Evolutionary conservation across 2,329 filamentous ascomycete genomes (phyloP).

Genomic region (Paraphoma sp.): DNA sequence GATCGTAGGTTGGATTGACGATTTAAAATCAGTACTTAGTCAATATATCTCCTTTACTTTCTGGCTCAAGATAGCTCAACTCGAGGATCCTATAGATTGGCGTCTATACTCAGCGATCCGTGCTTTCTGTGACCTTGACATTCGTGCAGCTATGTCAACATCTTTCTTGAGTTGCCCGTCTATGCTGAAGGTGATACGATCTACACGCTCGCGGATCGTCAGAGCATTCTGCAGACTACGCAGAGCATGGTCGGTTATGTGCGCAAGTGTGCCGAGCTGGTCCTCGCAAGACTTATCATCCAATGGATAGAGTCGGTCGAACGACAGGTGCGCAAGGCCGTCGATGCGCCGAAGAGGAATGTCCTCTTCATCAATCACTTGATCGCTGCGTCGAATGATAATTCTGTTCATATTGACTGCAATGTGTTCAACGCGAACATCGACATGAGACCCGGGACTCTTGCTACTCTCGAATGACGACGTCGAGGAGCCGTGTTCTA

Average conservation of each 20-base stretch:
- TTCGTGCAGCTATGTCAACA: conserved; percentile 1
- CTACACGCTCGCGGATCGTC: conserved; percentile 4
- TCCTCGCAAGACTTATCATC: background rate
- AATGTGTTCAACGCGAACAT: conserved; percentile 5
- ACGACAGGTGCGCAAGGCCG: conserved; percentile 13
- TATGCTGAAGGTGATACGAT: conserved; percentile 1
- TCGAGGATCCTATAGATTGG: background rate
- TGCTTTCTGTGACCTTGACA: background rate
- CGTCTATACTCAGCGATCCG: conserved; percentile 3
- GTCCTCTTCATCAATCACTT: conserved; percentile 7
- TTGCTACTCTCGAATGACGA: background rate
- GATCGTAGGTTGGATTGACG: too few species aligned
- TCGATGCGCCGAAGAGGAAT: conserved; percentile 17
- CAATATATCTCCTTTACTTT: background rate
- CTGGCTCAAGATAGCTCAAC: background rate
- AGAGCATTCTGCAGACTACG: background rate
- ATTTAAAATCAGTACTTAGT: background rate
- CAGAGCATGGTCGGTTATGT: background rate
- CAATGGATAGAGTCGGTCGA: conserved; percentile 13
- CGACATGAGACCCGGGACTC: background rate
- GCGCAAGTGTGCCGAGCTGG: background rate
- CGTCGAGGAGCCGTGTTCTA: background rate
- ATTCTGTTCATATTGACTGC: conserved; percentile 12
- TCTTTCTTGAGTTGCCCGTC: background rate
- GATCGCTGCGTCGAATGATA: conserved; percentile 5